Evolutionary conservation across 1,284 basidiomycete species (phyloP).

Genomic region (Cutaneotrichosporon sp.): DNA sequence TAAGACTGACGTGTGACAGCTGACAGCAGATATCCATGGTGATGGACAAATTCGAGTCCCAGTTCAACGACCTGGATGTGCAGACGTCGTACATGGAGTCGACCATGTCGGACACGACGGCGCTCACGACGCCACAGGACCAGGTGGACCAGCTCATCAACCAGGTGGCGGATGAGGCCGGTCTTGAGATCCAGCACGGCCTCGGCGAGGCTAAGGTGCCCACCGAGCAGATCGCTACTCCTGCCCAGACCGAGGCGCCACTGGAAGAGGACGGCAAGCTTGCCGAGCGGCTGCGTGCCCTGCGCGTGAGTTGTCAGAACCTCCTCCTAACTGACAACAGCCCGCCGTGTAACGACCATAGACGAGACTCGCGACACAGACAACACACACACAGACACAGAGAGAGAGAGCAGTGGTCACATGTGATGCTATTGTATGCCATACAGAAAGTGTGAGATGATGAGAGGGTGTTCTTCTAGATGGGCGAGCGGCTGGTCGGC

Average conservation of each 20-base stretch:
- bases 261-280: conserved; percentile 40
- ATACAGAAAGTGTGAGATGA: conserved; percentile 9
- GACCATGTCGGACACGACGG: conserved; percentile 88
- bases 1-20: background rate
- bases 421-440: conserved; percentile 19
- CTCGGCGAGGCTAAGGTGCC: conserved; percentile 62
- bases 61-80: conserved; percentile 95
- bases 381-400: background rate
- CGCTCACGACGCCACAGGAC: conserved; percentile 90
- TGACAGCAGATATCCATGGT: conserved; percentile 82
- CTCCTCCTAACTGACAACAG: background rate
- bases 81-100: conserved; percentile 99
- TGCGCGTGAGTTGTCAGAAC: conserved; percentile 32
- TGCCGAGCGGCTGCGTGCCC: conserved; percentile 38
- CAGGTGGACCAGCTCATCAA: conserved; percentile 89
- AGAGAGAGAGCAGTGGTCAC: conserved; percentile 11
- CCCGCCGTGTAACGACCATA: background rate
- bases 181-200: conserved; percentile 91
- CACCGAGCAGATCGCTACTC: conserved; percentile 39
- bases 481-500: background rate
- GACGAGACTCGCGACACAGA: background rate
- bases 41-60: conserved; percentile 98
- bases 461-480: background rate
- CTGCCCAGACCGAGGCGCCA: conserved; percentile 29
- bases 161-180: conserved; percentile 94